phyloP scores from a whole-genome alignment of 148 eudicot species.

The Rhododendron mucronatum region DNA sequence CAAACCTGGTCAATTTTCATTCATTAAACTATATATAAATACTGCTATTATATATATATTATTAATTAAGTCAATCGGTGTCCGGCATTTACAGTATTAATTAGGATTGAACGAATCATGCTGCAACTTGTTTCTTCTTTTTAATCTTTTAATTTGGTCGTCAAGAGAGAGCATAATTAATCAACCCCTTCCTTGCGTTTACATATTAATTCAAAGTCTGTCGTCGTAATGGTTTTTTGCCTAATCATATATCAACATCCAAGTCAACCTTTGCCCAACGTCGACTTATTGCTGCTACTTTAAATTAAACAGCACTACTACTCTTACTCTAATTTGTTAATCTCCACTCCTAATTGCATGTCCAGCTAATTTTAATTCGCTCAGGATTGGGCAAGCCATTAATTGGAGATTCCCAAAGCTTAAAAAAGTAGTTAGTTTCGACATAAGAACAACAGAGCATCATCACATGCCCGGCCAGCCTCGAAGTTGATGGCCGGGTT shows the following conservation, averaged over 20 bases:
- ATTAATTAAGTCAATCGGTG: background rate
- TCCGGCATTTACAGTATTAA: no score
- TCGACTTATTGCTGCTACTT: no score
- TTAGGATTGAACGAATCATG: background rate
- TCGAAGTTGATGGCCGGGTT: background rate
- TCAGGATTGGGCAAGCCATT: background rate
- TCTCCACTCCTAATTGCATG: background rate
- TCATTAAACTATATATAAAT: background rate
- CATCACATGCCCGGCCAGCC: background rate
- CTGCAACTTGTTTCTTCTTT: background rate
- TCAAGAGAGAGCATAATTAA: background rate
- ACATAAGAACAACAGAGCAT: background rate
- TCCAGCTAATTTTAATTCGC: background rate
- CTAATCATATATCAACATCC: background rate
- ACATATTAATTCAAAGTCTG: background rate
- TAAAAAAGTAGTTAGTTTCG: background rate
- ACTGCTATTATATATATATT: no score
- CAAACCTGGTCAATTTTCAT: conserved; percentile 11
- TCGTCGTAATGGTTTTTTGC: background rate
- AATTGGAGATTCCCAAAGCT: no score
- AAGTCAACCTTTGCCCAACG: background rate
- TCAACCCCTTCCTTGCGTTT: background rate
- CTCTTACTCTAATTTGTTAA: background rate
- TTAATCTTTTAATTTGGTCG: no score
- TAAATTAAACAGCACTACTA: background rate